phyloP scores from a whole-genome alignment of 2,329 filamentous ascomycete species.

The Fusarium avenaceum region DNA sequence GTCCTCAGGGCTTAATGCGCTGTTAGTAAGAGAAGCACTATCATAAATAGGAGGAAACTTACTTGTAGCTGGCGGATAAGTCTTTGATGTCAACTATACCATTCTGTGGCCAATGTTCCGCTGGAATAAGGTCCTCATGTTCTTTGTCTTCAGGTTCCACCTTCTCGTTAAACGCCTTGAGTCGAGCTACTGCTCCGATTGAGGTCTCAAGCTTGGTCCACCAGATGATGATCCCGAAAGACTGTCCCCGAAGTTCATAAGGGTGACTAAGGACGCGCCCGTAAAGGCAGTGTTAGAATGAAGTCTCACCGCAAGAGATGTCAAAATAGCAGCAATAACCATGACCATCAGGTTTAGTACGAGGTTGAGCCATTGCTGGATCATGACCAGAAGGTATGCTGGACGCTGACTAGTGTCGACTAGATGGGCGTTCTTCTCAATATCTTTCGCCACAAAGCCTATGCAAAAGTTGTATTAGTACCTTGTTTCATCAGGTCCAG shows the following conservation, averaged over 20 bases:
- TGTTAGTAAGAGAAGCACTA: neutral
- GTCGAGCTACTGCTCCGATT: slow-evolving; percentile 39
- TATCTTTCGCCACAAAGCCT: slow-evolving; percentile 19
- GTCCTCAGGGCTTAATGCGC: neutral
- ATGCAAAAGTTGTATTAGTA: neutral
- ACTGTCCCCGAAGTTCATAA: slow-evolving; percentile 53
- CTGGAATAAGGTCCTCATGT: slow-evolving; percentile 34
- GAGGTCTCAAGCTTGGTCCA: slow-evolving; percentile 45
- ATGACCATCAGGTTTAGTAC: slow-evolving; percentile 65
- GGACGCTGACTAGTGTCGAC: slow-evolving; percentile 69
- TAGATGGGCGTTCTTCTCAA: slow-evolving; percentile 60
- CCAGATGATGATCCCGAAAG: slow-evolving; percentile 33
- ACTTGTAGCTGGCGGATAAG: slow-evolving; percentile 53
- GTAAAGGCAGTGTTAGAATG: slow-evolving; percentile 54
- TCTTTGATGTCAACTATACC: slow-evolving; percentile 51
- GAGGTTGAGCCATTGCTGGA: slow-evolving; percentile 70
- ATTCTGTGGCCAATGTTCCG: slow-evolving; percentile 50
- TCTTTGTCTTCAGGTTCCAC: slow-evolving; percentile 43
- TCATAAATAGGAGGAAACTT: neutral
- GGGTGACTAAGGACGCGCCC: slow-evolving; percentile 56
- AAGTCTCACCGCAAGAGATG: slow-evolving; percentile 61
- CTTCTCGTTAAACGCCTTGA: slow-evolving; percentile 41
- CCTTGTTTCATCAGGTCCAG: neutral
- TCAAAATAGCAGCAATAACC: slow-evolving; percentile 61
- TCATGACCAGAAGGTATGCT: slow-evolving; percentile 68